Evolutionary conservation across 116 monocot species (phyloP), one percentile per base, ranked within the genome.

Genomic region (Dioscorea cayenensis): DNA sequence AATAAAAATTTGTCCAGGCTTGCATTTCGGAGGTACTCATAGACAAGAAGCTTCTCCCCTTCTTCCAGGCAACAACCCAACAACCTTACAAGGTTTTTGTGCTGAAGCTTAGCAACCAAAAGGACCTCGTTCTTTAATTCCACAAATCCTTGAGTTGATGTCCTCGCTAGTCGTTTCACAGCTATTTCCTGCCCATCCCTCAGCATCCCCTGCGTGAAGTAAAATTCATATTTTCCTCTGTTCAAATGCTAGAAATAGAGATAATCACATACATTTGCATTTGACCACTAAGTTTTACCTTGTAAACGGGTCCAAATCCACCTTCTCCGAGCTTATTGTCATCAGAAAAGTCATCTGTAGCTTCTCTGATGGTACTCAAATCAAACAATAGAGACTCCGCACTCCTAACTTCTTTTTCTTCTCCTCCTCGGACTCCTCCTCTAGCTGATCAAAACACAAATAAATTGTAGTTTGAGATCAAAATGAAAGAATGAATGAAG

Each of bases 241-340:
- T 16, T 55, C 5, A 55, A n/a, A n/a, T 55, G 14, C 1, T 18
- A 3, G n/a, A 12, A 18, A 16, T 16, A n/a, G 1, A 14, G 0
- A 55, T 16, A n/a, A n/a, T n/a, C n/a, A 51, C 3, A 51, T 51
- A 25, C n/a, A 19, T n/a, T n/a, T n/a, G n/a, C 4, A 5, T 16
- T 55, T 55, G 14, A 55, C 12, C 55, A 43, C 12, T 5, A 12
- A 43, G 7, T 43, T 55, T 55, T 55, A n/a, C 55, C 55, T 55
- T 55, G 14, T 55, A 55, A 55, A 55, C 55, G 13, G 55, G 55
- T 55, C 55, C 55, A 55, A 55, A 55, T 27, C 84, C 84, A 21
- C 84, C 79, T 52, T 73, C 72, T 18, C 84, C 79, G 25, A 79
- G 69, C 61, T 69, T 76, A 36, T 84, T 79, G 11, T 7, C 28